Percentiles rank a stretch among this genome's conserved stretches.
Evolutionary conservation across 345 rosid species (phyloP).

Genomic region (Aegle marmelos): DNA sequence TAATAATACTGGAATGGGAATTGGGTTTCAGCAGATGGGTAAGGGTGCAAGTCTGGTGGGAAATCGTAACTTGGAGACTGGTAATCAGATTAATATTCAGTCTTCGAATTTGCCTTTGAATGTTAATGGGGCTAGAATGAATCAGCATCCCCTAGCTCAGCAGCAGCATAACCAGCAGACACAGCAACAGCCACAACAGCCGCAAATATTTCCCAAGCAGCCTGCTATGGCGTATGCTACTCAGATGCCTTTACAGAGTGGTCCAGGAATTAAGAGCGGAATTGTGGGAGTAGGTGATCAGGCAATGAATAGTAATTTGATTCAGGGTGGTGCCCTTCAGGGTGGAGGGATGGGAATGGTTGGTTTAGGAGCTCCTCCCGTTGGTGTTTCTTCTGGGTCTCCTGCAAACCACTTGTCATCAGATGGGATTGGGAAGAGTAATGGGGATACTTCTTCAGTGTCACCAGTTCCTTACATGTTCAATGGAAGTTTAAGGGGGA

Average conservation of each 20-base stretch:
- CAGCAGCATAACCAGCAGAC: constrained; percentile 36
- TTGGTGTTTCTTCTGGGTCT: constrained; percentile 45
- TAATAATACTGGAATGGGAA: constrained; percentile 37
- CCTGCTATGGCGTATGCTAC: constrained; percentile 45
- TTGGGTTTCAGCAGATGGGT: constrained; percentile 51
- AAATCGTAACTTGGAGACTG: constrained; percentile 27
- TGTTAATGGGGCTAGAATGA: constrained; percentile 51
- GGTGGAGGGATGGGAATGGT: constrained; percentile 61
- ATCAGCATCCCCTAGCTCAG: constrained; percentile 44
- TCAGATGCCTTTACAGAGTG: constrained; percentile 43
- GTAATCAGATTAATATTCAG: constrained; percentile 42
- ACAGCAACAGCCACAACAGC: constrained; percentile 46
- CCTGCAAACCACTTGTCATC: constrained; percentile 76
- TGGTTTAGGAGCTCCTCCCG: constrained; percentile 50
- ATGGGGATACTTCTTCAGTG: constrained; percentile 72
- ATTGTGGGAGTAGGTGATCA: constrained; percentile 52
- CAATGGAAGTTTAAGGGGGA: constrained; percentile 69
- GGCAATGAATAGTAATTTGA: constrained; percentile 41
- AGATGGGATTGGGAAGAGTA: constrained; percentile 72
- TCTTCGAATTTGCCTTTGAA: constrained; percentile 60
- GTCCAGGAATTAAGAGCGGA: constrained; percentile 64
- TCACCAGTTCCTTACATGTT: constrained; percentile 79
- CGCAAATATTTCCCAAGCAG: constrained; percentile 59
- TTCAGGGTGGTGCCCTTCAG: constrained; percentile 45
- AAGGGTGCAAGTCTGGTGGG: constrained; percentile 35